Evolutionary conservation across 768 basidiomycete genomes (phyloP), one percentile per base, ranked within the genome.

Genomic region (Hypholoma sublateritium): DNA sequence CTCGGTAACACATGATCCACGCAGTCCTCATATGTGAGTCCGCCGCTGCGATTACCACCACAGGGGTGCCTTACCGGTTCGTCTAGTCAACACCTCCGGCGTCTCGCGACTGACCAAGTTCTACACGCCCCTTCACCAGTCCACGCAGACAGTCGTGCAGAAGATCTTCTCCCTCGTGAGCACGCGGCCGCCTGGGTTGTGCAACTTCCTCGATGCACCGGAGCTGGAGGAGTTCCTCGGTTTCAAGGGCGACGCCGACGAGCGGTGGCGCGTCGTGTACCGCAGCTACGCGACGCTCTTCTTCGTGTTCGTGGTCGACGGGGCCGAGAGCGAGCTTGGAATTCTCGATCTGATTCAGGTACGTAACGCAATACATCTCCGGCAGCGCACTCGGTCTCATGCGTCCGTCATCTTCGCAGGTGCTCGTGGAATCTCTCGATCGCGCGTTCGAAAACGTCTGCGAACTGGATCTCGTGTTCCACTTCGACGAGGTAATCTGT

Each of bases 361-460:
- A 65, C 57, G 85, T 66, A 17, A 25, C 19, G 21, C 19, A 24
- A 36, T 42, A 17, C 32, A 22, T 37, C 16, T 34, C n/a, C 35
- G 42, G 37, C 2, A n/a, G 19, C 22, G 24, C 22, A 37, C 49
- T 43, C 35, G 22, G 58, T 49, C 8, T 36, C 19, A 21, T 50
- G 17, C 36, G n/a, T 19, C 56, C 9, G 7, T 45, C 45, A n/a
- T 22, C 42, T n/a, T 7, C 28, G 28, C 60, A 95, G 95, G 97
- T 99, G 16, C 94, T 99, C 66, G 97, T 99, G 56, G 97, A 99
- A 76, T 89, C 93, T 3, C 80, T 99, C 35, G 97, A 99, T 72
- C 80, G 94, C 36, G 87, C 93, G 14, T 99, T 98, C 68, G 94
- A 97, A 77, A 98, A 98, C 66, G 97, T 99, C 0, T 98, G 97